Evolutionary conservation across 1,139 yeast species (phyloP).

Genomic region (Lodderomyces oxycetoniae): DNA sequence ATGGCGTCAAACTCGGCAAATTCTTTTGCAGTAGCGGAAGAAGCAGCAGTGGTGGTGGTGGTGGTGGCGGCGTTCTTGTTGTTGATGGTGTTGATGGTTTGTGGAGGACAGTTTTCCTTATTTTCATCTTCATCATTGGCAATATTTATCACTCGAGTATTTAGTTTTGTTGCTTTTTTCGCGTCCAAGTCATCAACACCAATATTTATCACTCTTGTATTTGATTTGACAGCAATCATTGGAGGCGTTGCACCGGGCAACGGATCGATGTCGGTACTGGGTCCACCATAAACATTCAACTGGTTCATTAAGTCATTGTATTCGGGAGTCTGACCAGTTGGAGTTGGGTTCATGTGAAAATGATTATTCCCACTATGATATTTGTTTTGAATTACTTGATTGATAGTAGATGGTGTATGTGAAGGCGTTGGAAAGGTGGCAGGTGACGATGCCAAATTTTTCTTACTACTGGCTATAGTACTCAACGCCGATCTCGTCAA

Average conservation of each 20-base stretch:
- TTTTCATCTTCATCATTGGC: slow-evolving; percentile 34
- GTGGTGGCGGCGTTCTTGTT: neutral
- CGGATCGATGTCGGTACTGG: slow-evolving; percentile 53
- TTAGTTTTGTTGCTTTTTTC: slow-evolving; percentile 44
- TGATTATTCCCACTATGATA: slow-evolving; percentile 8
- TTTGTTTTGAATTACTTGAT: slow-evolving; percentile 36
- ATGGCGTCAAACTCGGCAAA: slow-evolving; percentile 37
- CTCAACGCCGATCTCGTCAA: slow-evolving; percentile 1
- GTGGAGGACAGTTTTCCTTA: slow-evolving; percentile 43
- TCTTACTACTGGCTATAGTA: slow-evolving; percentile 6
- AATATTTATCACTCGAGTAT: slow-evolving; percentile 42
- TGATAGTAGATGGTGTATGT: slow-evolving; percentile 43
- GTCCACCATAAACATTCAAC: slow-evolving; percentile 47
- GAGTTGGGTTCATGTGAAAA: slow-evolving; percentile 6
- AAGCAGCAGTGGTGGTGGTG: neutral
- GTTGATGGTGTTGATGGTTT: slow-evolving; percentile 8
- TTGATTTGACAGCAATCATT: slow-evolving; percentile 46
- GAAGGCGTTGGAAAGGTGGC: slow-evolving; percentile 40
- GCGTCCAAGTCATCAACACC: slow-evolving; percentile 20
- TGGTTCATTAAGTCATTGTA: slow-evolving; percentile 47
- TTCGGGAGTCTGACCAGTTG: slow-evolving; percentile 25
- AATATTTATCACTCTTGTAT: slow-evolving; percentile 40
- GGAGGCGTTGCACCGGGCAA: slow-evolving; percentile 45
- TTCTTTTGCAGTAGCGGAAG: slow-evolving; percentile 14
- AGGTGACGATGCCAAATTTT: slow-evolving; percentile 8